These are phyloP conservation scores for Phialocephala sp. DNA, from an alignment of 2,329 filamentous ascomycete genomes.

Conservation along the genomic window DNA sequence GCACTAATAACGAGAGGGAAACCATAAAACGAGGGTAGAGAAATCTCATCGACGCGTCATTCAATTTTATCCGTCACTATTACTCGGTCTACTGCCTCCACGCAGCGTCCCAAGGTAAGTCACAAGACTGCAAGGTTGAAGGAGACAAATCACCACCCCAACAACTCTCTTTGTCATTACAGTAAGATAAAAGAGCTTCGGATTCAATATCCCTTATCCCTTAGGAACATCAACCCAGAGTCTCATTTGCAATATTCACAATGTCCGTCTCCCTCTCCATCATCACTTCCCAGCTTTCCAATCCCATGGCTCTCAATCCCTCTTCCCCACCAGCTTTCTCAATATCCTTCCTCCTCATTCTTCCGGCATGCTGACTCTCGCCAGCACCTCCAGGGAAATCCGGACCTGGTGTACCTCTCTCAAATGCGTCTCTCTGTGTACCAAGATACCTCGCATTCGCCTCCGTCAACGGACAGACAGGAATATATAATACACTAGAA, in stretches of 20 bases:
- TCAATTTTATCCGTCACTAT: not conserved
- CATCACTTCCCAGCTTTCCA: slow-evolving; percentile 53
- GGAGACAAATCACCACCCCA: not conserved
- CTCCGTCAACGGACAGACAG: slow-evolving; percentile 80
- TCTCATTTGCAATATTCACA: slow-evolving; percentile 12
- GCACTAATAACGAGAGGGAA: not conserved
- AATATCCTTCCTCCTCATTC: slow-evolving; percentile 40
- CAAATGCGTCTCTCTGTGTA: slow-evolving; percentile 74
- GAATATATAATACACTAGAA: slow-evolving; percentile 88
- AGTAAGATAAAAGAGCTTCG: not conserved
- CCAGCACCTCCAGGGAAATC: slow-evolving; percentile 77
- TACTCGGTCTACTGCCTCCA: not conserved
- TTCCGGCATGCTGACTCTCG: slow-evolving; percentile 59
- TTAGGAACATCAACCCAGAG: not conserved
- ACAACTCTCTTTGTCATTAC: too few relatives aligned
- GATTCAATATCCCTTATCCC: not conserved
- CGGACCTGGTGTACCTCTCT: slow-evolving; percentile 68
- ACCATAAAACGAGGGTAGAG: not conserved
- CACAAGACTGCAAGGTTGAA: not conserved
- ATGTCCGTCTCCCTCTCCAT: slow-evolving; percentile 4
- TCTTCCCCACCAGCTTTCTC: slow-evolving; percentile 53
- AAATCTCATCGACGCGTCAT: not conserved
- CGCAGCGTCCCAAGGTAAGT: not conserved
- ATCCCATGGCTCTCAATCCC: slow-evolving; percentile 62
- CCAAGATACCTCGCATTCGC: slow-evolving; percentile 74